Percentiles rank a stretch among this genome's conserved stretches.
Evolutionary conservation across 2,329 filamentous ascomycete genomes (phyloP).

Genomic region (Biscogniauxia marginata): DNA sequence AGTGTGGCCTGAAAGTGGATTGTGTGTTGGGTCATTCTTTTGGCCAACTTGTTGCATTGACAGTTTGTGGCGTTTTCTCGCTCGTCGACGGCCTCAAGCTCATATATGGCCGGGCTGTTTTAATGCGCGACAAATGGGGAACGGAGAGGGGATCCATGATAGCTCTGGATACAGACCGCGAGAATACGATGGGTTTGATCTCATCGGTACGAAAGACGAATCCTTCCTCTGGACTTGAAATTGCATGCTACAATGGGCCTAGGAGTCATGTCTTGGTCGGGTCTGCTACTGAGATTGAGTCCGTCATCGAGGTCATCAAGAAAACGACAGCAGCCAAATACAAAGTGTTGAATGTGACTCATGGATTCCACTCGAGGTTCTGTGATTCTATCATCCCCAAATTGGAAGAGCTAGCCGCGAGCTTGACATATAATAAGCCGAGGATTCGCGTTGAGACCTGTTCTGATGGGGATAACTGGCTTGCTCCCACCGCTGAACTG

Average conservation of each 20-base stretch:
- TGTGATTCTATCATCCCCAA: slow-evolving; percentile 15
- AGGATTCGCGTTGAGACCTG: slow-evolving; percentile 19
- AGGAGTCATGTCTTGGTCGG: slow-evolving; percentile 22
- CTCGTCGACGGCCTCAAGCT: too few relatives aligned
- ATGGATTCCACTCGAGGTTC: slow-evolving; percentile 26
- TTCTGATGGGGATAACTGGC: slow-evolving; percentile 7
- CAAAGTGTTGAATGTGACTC: slow-evolving; percentile 16
- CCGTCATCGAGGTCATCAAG: slow-evolving; percentile 7
- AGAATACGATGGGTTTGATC: not conserved
- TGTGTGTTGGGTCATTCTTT: too few relatives aligned
- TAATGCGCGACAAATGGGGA: too few relatives aligned
- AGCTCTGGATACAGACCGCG: slow-evolving; percentile 23
- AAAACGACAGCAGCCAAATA: not conserved
- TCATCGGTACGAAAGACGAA: too few relatives aligned
- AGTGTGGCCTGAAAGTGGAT: too few relatives aligned
- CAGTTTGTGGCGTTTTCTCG: too few relatives aligned
- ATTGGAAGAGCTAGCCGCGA: slow-evolving; percentile 6
- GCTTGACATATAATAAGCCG: slow-evolving; percentile 9
- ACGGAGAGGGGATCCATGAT: slow-evolving; percentile 13
- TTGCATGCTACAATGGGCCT: slow-evolving; percentile 25
- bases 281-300: slow-evolving; percentile 4
- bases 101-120: too few relatives aligned
- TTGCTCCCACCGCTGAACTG: not conserved
- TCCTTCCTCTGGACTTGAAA: slow-evolving; percentile 10
- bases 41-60: too few relatives aligned